A percentile compares a stretch with the other conserved stretches of the same genome.
Conservation (phyloP, 1,284 basidiomycete species). For the Moesziomyces antarcticus region DNA sequence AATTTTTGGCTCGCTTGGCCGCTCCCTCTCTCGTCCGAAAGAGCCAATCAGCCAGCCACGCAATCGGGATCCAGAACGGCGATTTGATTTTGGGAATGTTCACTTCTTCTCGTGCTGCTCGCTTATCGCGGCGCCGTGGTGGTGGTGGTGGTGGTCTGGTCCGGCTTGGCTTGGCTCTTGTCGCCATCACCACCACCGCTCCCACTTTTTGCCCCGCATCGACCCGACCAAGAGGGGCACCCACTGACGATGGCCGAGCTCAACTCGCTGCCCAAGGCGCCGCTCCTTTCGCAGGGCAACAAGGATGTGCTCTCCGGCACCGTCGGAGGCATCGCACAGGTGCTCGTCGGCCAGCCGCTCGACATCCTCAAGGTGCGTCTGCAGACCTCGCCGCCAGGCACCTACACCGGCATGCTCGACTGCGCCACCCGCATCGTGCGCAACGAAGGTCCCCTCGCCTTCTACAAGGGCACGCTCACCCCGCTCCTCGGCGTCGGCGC, state of each 20-base stretch:
- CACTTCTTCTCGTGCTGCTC: background rate
- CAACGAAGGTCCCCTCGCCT: constrained; percentile 90
- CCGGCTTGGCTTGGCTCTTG: too few relatives aligned
- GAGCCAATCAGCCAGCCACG: too few relatives aligned
- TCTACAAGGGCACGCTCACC: constrained; percentile 97
- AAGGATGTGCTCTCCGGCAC: constrained; percentile 68
- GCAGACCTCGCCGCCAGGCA: constrained; percentile 92
- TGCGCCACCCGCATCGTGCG: constrained; percentile 88
- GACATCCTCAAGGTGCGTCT: constrained; percentile 96
- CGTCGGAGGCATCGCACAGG: constrained; percentile 87
- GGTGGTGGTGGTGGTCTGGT: too few relatives aligned
- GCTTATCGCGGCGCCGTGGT: background rate
- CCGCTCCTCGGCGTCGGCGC: constrained; percentile 92
- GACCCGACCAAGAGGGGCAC: too few relatives aligned
- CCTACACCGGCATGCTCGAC: constrained; percentile 85
- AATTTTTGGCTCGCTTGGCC: too few relatives aligned
- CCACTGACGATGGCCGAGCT: constrained; percentile 30
- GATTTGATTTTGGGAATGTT: too few relatives aligned
- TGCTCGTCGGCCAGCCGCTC: constrained; percentile 92
- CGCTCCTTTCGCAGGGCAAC: constrained; percentile 39
- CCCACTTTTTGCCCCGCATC: background rate
- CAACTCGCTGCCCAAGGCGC: constrained; percentile 29
- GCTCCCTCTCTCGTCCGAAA: too few relatives aligned
- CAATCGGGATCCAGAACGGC: too few relatives aligned
- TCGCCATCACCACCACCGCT: background rate